phyloP scores from a whole-genome alignment of 257 asterid genomes.

The Nicotiana tabacum region DNA sequence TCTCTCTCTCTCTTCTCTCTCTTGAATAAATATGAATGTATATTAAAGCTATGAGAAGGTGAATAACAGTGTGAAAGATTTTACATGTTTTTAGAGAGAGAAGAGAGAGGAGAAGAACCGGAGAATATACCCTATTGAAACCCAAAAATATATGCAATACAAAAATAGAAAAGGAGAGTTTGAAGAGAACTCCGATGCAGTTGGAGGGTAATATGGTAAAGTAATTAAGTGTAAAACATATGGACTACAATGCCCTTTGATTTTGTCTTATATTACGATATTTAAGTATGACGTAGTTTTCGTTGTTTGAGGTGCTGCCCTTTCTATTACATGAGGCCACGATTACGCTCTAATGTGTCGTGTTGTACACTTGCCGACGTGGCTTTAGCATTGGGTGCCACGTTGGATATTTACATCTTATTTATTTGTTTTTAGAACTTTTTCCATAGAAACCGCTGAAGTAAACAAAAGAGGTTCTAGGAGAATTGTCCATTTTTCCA shows the following conservation, averaged over 20 bases:
- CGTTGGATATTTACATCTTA: background rate
- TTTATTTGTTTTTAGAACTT: background rate
- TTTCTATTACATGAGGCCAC: background rate
- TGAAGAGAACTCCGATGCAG: conserved; percentile 13
- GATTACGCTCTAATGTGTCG: background rate
- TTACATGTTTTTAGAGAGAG: conserved; percentile 11
- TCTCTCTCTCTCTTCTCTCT: conserved; percentile 16
- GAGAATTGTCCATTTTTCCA: background rate
- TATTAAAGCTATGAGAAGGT: background rate
- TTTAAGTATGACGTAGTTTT: background rate
- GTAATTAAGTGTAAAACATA: too few species aligned
- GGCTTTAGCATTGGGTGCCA: background rate
- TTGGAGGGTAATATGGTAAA: conserved; percentile 36
- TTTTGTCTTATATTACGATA: background rate
- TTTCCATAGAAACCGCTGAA: background rate
- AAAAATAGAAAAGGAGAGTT: background rate
- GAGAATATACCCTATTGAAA: conserved; percentile 52
- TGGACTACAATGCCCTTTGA: conserved; percentile 41
- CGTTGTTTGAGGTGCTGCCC: background rate
- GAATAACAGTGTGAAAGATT: conserved; percentile 13
- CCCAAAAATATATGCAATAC: conserved; percentile 23
- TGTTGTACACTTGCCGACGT: background rate
- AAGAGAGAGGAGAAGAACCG: conserved; percentile 10
- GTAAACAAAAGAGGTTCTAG: background rate
- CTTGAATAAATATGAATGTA: background rate